These are phyloP conservation scores for Hirschfeldia incana DNA, from an alignment of 345 rosid genomes.

Conservation along the genomic window DNA sequence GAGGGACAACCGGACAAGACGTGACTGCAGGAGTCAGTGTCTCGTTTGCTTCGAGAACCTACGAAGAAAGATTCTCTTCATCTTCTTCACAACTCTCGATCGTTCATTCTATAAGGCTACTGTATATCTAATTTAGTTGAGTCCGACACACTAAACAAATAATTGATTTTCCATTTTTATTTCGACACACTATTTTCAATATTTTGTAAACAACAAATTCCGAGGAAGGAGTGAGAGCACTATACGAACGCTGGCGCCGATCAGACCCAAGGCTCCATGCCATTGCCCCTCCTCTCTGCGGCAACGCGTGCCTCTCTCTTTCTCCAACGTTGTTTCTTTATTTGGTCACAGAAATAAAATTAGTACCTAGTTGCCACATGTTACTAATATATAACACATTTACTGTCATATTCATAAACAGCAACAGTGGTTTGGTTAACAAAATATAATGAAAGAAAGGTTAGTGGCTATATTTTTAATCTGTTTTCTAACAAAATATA, in stretches of 20 bases:
- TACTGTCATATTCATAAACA: neutral
- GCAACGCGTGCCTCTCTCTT: constrained; percentile 73
- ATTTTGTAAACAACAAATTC: constrained; percentile 18
- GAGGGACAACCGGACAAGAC: constrained; percentile 37
- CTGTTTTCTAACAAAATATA: neutral
- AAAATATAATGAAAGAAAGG: neutral
- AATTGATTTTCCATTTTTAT: no score
- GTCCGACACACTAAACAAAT: neutral
- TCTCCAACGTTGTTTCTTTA: constrained; percentile 26
- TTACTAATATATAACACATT: neutral
- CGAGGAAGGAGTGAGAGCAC: constrained; percentile 40
- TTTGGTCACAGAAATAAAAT: neutral
- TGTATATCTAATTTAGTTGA: neutral
- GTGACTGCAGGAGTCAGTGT: constrained; percentile 34
- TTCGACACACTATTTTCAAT: neutral
- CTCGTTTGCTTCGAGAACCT: constrained; percentile 35
- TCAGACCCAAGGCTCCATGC: constrained; percentile 77
- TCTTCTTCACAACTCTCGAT: constrained; percentile 17
- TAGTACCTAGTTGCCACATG: constrained; percentile 21
- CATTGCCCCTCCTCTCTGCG: constrained; percentile 71
- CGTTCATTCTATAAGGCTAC: neutral
- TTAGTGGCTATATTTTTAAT: constrained; percentile 6
- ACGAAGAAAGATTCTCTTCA: constrained; percentile 20
- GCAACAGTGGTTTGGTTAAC: neutral
- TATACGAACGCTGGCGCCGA: constrained; percentile 22